Percentiles rank a stretch among this genome's conserved stretches.
Conservation (phyloP, 2,329 filamentous ascomycete genomes). For the Aspergillus udagawae region DNA sequence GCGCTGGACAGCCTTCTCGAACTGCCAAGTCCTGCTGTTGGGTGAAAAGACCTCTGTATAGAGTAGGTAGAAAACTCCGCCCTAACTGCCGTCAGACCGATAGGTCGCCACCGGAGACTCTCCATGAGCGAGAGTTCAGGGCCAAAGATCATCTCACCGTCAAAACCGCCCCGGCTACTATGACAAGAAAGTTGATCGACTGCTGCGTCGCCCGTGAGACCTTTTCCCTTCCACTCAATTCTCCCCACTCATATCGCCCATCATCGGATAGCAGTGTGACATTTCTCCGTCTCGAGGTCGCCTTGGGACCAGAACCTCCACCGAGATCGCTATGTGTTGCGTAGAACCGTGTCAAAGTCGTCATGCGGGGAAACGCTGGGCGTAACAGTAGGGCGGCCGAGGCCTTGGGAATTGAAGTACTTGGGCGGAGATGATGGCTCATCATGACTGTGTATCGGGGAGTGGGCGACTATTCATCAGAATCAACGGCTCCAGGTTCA, state of each 20-base stretch:
- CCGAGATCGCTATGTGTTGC: slow-evolving; percentile 54
- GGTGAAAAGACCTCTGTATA: slow-evolving; percentile 80
- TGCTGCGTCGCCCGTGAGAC: slow-evolving; percentile 82
- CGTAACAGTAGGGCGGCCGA: slow-evolving; percentile 25
- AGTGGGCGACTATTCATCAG: neutral
- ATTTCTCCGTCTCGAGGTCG: slow-evolving; percentile 49
- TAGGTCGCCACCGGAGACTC: neutral
- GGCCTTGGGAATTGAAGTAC: slow-evolving; percentile 14
- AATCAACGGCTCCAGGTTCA: neutral
- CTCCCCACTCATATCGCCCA: slow-evolving; percentile 73
- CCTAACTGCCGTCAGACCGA: slow-evolving; percentile 43
- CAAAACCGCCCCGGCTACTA: slow-evolving; percentile 68
- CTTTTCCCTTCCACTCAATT: slow-evolving; percentile 74
- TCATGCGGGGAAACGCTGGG: slow-evolving; percentile 32
- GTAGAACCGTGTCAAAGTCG: slow-evolving; percentile 46
- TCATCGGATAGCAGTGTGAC: slow-evolving; percentile 85
- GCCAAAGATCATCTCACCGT: slow-evolving; percentile 54
- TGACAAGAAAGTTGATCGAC: slow-evolving; percentile 78
- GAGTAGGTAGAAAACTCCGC: slow-evolving; percentile 71
- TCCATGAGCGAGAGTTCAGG: neutral
- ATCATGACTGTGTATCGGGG: slow-evolving; percentile 2
- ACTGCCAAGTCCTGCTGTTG: slow-evolving; percentile 80
- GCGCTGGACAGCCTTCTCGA: slow-evolving; percentile 78
- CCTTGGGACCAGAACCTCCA: slow-evolving; percentile 35
- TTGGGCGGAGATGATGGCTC: slow-evolving; percentile 16